Base-by-base conservation (phyloP, 257 asterid species). In the Penstemon davidsonii region DNA sequence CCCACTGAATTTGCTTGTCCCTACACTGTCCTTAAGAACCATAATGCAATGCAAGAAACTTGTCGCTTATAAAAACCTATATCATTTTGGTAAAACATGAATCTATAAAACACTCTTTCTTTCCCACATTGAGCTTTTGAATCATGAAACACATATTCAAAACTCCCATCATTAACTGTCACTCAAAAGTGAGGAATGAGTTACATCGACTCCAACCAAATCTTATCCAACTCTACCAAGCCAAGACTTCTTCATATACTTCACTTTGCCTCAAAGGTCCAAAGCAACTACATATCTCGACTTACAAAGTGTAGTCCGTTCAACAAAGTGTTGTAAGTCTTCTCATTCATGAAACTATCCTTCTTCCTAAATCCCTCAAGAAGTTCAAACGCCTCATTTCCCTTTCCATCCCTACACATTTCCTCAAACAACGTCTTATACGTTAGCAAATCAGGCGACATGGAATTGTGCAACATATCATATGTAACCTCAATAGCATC, bases 321-420 rank as follows among this genome's bases (percentile, higher is more conserved):
- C 84, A 82, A 51, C 87, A 92, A 74, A 72, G 85, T 69, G 43
- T 74, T 78, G 73, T 86, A 88, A 25, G 81, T 85, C 81, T 81
- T 88, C 90, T 88, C 99, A 46, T 86, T 84, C 97, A 93, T 86
- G n/a, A 60, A 66, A 55, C 67, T 76, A 76, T 90, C 99, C 76
- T 81, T 78, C 78, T 87, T 90, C 75, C 87, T 85, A 45, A 86
- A 69, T 46, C 69, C 81, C 66, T 90, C 94, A 67, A 93, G 89
- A 64, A 88, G 85, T 52, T 88, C 88, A 69, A 87, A 73, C 0
- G 96, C 99, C 7, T 85, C 88, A 19, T 80, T 47, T 19, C 94
- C 96, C 81, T 78, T 88, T 25, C 95, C 97, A 66, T 88, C 92
- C 79, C 94, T 80, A 69, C 96, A 85, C 86, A 93, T 78, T 75